Evolutionary conservation across 257 asterid species (phyloP), one percentile per base, ranked within the genome.

Genomic region (Solanum verrucosum): DNA sequence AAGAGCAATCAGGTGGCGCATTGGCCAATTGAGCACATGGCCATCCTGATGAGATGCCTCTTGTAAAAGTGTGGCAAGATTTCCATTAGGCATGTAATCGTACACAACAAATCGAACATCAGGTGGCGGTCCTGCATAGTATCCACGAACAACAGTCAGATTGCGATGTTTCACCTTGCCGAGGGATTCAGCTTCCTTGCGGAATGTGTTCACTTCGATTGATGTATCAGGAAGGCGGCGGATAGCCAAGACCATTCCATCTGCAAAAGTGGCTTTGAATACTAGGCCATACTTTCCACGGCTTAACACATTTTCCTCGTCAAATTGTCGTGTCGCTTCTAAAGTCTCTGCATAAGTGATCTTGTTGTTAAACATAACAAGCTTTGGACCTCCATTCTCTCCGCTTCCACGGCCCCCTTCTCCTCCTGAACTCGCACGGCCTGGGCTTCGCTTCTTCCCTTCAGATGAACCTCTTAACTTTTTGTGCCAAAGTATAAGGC

Each of bases 1-100:
- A 49, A 94, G 95, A 6, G 97, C 96, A 33, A 94, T 94, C 10
- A 94, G 91, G 88, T 94, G 97, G 74, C 97, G 92, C 97, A 94
- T 94, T 23, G 97, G 97, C 97, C 97, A 94, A 56, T 94, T 94
- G 38, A 94, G 93, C 21, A 94, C 95, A 83, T 94, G 97, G 23
- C 97, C 97, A 37, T 94, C 97, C 88, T 94, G 97, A 89, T 94
- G 97, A 4, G 95, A 93, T 13, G 97, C 95, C 90, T 94, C 97
- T 92, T 92, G 97, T 37, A 94, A 93, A 86, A 94, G 88, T 7
- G 95, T 93, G 7, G 94, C 94, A 0, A 95, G 95, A 87, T 93
- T 95, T 60, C 98, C 96, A 18, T 94, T 94, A 11, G 98, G 98
- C 98, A 94, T 94, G 96, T 95, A 95, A 18, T 95, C 98, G 10